Evolutionary conservation across 441 rosid genomes (phyloP), one percentile per base, ranked within the genome.

Genomic region (Bocquillonia castaneifolia): DNA sequence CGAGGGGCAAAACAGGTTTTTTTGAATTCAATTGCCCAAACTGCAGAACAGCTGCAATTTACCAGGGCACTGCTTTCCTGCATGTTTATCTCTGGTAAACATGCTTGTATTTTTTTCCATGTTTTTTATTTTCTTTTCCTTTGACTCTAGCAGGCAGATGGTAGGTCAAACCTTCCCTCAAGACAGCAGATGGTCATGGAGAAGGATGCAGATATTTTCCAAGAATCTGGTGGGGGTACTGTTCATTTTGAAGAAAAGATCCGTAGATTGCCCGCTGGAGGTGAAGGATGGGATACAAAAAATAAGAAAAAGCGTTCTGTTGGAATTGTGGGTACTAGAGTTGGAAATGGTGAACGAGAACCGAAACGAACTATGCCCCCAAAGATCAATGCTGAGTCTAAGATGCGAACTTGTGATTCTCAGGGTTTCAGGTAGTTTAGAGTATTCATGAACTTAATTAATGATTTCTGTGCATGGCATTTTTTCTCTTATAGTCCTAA

Each of bases 271-370:
- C 91, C 95, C 51, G 83, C 86, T 66, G 92, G 86, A 62, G 91
- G 95, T 69, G 99, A 93, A 74, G 93, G 86, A 75, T 91, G 99
- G 97, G 99, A 91, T 59, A 87, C 82, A 68, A 93, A 85, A 82
- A 88, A 84, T 84, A 93, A 90, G 81, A 86, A 89, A 79, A 93
- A 87, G 77, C 90, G 96, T 58, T 93, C 99, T 79, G 91, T 88
- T 80, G 91, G 90, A 58, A 74, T 89, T 71, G 84, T 88, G 63
- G 85, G 88, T 58, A 80, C 73, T 71, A 84, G 96, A 84, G 76
- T 80, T 74, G 42, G 82, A 59, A 80, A 76, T 71, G 70, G 80
- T 85, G 95, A 90, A 63, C 89, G 80, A 66, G 88, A 83, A 32
- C 17, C 78, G 62, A 86, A 88, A 74, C 87, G 86, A 59, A 51